Percentiles rank a stretch among this genome's conserved stretches.
phyloP scores from a whole-genome alignment of 805 yeast genomes.

The Maudiozyma saulgeensis region DNA sequence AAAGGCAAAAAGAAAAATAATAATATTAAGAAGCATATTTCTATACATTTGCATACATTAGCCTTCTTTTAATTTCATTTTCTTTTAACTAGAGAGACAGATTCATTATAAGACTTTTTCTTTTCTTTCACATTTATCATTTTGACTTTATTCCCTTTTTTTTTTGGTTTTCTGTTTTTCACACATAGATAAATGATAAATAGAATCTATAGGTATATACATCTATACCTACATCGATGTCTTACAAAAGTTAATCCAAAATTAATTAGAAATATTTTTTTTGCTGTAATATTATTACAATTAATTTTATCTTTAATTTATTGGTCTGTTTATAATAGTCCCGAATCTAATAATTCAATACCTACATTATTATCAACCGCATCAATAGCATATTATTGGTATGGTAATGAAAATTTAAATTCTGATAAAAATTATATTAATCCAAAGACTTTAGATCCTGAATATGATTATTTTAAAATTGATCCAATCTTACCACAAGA shows the following conservation, averaged over 20 bases:
- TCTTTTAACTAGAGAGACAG: too few relatives aligned
- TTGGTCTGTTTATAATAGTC: conserved; percentile 1
- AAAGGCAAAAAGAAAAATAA: too few relatives aligned
- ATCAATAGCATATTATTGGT: background rate
- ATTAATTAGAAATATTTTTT: conserved; percentile 1
- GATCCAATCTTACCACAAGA: background rate
- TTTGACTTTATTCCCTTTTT: background rate
- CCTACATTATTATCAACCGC: background rate
- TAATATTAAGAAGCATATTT: too few relatives aligned
- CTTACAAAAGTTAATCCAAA: background rate
- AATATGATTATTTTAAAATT: background rate
- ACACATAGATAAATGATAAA: background rate
- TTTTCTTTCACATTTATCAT: too few relatives aligned
- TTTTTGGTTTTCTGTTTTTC: background rate
- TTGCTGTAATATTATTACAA: conserved; percentile 1
- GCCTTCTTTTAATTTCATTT: too few relatives aligned
- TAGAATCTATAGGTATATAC: background rate
- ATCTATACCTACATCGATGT: background rate
- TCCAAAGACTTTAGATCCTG: conserved; percentile 1
- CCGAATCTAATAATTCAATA: background rate
- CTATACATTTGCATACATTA: too few relatives aligned
- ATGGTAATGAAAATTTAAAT: background rate
- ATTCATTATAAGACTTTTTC: too few relatives aligned
- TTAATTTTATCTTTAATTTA: background rate
- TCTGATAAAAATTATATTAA: background rate